phyloP scores from a whole-genome alignment of 306 rosid genomes.

The Oxytropis ochrocephala region DNA sequence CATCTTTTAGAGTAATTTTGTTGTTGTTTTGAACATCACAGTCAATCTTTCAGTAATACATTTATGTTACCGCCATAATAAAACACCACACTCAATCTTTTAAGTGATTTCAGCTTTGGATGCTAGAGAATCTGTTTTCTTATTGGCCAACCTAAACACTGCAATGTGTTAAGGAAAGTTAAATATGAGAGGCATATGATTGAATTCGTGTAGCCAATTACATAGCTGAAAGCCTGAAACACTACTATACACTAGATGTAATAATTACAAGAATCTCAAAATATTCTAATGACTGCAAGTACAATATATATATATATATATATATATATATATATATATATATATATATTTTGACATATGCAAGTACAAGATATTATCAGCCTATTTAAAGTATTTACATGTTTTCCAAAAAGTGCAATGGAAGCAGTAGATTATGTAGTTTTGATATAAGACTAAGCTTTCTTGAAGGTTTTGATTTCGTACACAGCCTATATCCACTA shows the following conservation, averaged over 20 bases:
- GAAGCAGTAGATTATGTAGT: background rate
- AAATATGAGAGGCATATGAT: background rate
- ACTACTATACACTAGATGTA: background rate
- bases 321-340: too few species aligned
- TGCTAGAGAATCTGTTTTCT: background rate
- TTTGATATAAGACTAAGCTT: background rate
- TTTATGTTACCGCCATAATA: background rate
- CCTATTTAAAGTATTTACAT: background rate
- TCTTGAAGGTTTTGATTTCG: conserved; percentile 4
- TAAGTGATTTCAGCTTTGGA: background rate
- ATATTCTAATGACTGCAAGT: background rate
- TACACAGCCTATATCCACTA: background rate
- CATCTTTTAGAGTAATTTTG: background rate
- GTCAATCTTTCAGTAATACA: background rate
- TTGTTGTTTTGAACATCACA: background rate
- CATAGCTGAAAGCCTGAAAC: background rate
- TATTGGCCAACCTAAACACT: background rate
- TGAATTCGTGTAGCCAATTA: background rate
- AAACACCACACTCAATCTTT: background rate
- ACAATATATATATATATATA: too few species aligned
- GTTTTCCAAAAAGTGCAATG: background rate
- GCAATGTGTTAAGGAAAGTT: background rate
- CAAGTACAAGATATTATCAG: background rate
- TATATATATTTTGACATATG: too few species aligned
- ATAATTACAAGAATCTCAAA: background rate